Evolutionary conservation across 352 stramenopile species (phyloP).

Genomic region (Globisporangium radiosum): DNA sequence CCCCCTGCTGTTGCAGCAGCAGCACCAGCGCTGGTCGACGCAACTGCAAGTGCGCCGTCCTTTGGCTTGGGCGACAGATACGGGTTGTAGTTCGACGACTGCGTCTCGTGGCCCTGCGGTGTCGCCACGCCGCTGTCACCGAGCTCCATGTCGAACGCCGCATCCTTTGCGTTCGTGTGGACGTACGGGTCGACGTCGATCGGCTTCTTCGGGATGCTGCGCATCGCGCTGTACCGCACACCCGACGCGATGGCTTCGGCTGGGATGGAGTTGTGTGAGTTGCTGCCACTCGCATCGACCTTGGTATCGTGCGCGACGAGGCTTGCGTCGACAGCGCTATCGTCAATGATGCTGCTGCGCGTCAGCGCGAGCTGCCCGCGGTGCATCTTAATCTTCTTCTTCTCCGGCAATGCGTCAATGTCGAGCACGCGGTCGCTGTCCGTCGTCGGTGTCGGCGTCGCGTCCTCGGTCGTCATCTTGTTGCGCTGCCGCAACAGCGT

Average conservation of each 20-base stretch:
- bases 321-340: constrained; percentile 6
- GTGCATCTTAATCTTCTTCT: constrained; percentile 71
- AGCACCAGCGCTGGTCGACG: too few relatives aligned
- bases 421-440: constrained; percentile 44
- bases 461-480: constrained; percentile 53
- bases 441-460: constrained; percentile 17
- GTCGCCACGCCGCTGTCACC: constrained; percentile 19
- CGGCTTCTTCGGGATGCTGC: constrained; percentile 16
- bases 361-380: constrained; percentile 29
- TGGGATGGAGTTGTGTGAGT: constrained; percentile 22
- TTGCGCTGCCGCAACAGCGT: constrained; percentile 80
- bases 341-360: constrained; percentile 34
- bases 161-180: constrained; percentile 53
- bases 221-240: constrained; percentile 22
- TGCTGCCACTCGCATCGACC: constrained; percentile 2
- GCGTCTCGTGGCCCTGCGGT: constrained; percentile 18
- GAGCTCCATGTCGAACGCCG: constrained; percentile 32
- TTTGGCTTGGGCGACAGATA: constrained; percentile 58
- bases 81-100: constrained; percentile 31
- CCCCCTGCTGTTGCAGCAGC: not conserved
- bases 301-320: constrained; percentile 3
- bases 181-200: constrained; percentile 39
- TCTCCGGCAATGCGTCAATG: constrained; percentile 57
- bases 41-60: constrained; percentile 3
- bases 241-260: constrained; percentile 28